phyloP scores from a whole-genome alignment of 2,329 filamentous ascomycete species.

The Elsinoe arachidis region DNA sequence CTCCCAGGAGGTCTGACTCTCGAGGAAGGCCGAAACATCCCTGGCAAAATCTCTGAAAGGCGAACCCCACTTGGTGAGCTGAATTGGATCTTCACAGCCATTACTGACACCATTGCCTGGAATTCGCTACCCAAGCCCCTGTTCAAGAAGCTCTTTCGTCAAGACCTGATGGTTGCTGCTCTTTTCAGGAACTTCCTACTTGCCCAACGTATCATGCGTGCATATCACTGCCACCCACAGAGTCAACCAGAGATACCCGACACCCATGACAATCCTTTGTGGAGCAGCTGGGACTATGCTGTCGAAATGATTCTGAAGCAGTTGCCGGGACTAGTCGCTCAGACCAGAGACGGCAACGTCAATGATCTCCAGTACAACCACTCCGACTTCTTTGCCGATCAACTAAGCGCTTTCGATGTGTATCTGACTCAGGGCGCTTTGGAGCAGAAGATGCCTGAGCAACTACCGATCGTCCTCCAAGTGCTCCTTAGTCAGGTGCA shows the following conservation, averaged over 20 bases:
- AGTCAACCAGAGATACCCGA: conserved; percentile 88
- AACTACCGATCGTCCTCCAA: conserved; percentile 91
- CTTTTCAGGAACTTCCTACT: conserved; percentile 93
- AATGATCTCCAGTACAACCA: conserved; percentile 82
- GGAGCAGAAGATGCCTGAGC: conserved; percentile 80
- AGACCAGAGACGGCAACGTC: conserved; percentile 64
- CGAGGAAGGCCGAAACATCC: conserved; percentile 79
- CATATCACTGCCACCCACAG: conserved; percentile 90
- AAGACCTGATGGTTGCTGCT: conserved; percentile 98
- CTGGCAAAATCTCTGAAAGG: conserved; percentile 83
- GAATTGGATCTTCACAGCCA: conserved; percentile 99
- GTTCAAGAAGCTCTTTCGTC: conserved; percentile 94
- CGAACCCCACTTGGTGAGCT: conserved; percentile 89
- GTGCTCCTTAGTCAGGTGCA: conserved; percentile 95
- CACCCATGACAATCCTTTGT: conserved; percentile 87
- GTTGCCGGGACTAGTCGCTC: conserved; percentile 70
- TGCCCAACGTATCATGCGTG: conserved; percentile 89
- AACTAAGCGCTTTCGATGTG: conserved; percentile 93
- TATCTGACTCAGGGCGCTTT: conserved; percentile 80
- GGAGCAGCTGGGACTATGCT: conserved; percentile 96
- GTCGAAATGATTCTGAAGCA: conserved; percentile 92
- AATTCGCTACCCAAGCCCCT: conserved; percentile 81
- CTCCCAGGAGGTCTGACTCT: conserved; percentile 55
- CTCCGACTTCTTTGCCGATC: conserved; percentile 93
- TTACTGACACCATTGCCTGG: conserved; percentile 98